phyloP scores from a whole-genome alignment of 805 yeast species.

The Nakazawaea populi region DNA sequence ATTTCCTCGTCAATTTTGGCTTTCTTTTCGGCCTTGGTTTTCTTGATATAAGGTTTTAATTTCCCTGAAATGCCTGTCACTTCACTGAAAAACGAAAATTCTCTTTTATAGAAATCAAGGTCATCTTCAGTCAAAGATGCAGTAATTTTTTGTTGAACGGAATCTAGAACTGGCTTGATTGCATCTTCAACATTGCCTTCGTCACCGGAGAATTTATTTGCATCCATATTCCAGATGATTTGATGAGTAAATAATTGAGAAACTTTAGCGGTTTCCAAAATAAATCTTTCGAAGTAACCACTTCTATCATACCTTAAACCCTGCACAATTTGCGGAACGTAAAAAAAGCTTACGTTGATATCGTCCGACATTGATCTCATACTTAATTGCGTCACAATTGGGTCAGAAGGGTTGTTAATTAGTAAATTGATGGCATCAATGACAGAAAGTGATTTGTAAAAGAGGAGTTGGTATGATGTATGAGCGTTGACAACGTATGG shows the following conservation, averaged over 20 bases:
- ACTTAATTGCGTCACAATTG: conserved; percentile 75
- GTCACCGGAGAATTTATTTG: conserved; percentile 88
- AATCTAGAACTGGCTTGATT: conserved; percentile 78
- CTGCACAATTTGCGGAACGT: conserved; percentile 98
- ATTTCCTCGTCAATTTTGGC: conserved; percentile 94
- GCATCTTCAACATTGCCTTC: conserved; percentile 76
- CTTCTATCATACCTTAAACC: conserved; percentile 68
- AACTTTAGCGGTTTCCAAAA: conserved; percentile 86
- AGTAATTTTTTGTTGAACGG: conserved; percentile 61
- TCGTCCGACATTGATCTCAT: conserved; percentile 85
- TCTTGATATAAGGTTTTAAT: conserved; percentile 89
- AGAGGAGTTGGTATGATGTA: conserved; percentile 37
- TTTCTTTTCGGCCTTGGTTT: conserved; percentile 93
- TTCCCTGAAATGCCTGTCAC: conserved; percentile 94
- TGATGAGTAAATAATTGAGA: conserved; percentile 94
- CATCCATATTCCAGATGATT: conserved; percentile 96
- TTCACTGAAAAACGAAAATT: conserved; percentile 83
- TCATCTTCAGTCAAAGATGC: conserved; percentile 56
- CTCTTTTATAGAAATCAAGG: conserved; percentile 65
- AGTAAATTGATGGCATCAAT: conserved; percentile 80
- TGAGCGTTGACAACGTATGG: conserved; percentile 36
- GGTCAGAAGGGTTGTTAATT: conserved; percentile 60
- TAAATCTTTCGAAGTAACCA: conserved; percentile 85
- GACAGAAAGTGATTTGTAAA: conserved; percentile 78
- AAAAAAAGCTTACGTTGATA: conserved; percentile 84